phyloP scores from a whole-genome alignment of 495 filamentous ascomycete genomes.

The Mycothermus thermophilus region DNA sequence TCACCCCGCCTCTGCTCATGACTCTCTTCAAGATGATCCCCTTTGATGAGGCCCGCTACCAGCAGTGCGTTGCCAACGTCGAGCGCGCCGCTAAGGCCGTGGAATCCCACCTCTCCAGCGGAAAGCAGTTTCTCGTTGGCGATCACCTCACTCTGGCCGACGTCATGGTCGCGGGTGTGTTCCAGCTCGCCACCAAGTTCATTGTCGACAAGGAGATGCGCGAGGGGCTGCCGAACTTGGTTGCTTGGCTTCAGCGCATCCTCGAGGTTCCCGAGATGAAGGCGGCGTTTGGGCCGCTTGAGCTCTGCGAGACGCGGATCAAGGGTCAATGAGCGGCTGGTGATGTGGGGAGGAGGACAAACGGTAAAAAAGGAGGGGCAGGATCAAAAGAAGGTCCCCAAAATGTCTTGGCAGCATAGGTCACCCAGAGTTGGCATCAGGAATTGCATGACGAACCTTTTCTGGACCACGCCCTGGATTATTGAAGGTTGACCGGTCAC shows the following conservation, averaged over 20 bases:
- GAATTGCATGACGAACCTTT: no score
- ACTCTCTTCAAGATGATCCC: conserved; percentile 23
- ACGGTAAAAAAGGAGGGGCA: no score
- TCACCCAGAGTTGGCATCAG: no score
- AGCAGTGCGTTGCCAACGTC: conserved; percentile 13
- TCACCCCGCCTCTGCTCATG: conserved; percentile 19
- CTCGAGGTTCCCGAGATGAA: conserved; percentile 34
- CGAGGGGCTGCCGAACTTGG: conserved; percentile 27
- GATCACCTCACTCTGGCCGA: conserved; percentile 42
- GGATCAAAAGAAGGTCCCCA: no score
- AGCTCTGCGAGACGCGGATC: conserved; percentile 28
- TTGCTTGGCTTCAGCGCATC: conserved; percentile 32
- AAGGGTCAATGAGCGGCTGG: not conserved
- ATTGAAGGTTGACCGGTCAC: no score
- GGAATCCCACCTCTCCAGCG: conserved; percentile 27
- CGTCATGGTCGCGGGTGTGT: conserved; percentile 29
- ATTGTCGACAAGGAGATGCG: conserved; percentile 39
- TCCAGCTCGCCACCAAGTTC: conserved; percentile 29
- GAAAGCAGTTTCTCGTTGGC: conserved; percentile 33
- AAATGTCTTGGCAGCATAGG: no score
- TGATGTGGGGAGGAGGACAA: not conserved
- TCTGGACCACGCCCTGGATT: no score
- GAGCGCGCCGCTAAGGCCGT: conserved; percentile 25
- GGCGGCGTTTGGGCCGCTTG: conserved; percentile 34
- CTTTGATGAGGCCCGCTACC: conserved; percentile 26